Base-by-base conservation (phyloP, 163 green algal genomes). In the Scenedesmus sp. region DNA sequence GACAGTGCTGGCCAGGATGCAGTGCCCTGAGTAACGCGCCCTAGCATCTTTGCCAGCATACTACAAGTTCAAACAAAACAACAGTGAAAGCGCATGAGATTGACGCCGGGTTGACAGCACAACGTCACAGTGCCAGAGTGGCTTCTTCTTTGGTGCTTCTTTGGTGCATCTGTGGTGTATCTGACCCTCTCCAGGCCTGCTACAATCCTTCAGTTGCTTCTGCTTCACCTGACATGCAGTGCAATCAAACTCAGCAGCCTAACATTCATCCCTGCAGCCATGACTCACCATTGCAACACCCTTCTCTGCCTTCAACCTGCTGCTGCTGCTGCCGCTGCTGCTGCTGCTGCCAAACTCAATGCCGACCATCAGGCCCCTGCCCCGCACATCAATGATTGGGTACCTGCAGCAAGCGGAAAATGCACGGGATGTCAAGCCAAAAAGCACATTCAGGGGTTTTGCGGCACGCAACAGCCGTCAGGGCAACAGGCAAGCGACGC, bases 331-430 rank as follows among this genome's bases (percentile, higher is more conserved):
- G 89, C 59, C 0, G 94, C 92, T 88, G 52, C 95, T 93, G 34
- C 88, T 90, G 0, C n/a, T 46, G 26, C 85, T 93, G 6, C 96
- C 96, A 87, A 99, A 96, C 94, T 99, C 97, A 1, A 96, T 86
- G 0, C 96, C 97, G 54, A 98, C 94, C 97, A 99, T 99, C 26
- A 99, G 94, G 2, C 97, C 97, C 1, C 96, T 93, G 5, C 97
- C 97, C 8, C 97, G 93, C 26, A 99, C 92, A 84, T 99, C 97
- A 20, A 94, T 95, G 86, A 99, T 98, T 57, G 95, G 93, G 26
- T 94, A 96, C 57, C 82, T 92, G 89, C 67, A 62, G 5, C 70
- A 79, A 23, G 62, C 2, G 10, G 12, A 70, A 13, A 13, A 5
- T 16, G 12, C 9, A 70, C 16, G 10, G 34, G 34, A 46, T 46